These are phyloP conservation scores for Dactylellina sp. DNA, from an alignment of 2,329 filamentous ascomycete species.

Conservation along the genomic window DNA sequence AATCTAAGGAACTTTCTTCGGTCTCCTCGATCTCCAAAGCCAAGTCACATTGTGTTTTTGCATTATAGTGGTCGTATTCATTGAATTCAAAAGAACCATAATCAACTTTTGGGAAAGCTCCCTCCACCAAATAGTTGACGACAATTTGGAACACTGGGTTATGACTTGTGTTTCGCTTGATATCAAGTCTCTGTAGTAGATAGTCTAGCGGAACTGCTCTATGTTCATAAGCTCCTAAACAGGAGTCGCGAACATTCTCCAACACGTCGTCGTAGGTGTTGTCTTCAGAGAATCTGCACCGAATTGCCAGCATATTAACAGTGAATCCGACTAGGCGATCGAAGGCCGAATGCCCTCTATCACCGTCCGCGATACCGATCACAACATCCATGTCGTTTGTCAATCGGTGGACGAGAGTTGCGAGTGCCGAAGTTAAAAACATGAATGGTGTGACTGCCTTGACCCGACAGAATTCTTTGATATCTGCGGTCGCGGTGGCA, in stretches of 20 bases:
- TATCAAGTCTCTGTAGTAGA: conserved; percentile 21
- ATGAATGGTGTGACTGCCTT: conserved; percentile 59
- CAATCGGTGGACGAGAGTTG: conserved; percentile 58
- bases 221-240: conserved; percentile 33
- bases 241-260: conserved; percentile 31
- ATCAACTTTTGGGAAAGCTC: conserved; percentile 19
- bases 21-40: conserved; percentile 34
- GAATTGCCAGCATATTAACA: conserved; percentile 59
- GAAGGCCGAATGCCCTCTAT: conserved; percentile 58
- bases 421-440: conserved; percentile 59
- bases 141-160: conserved; percentile 39
- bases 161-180: conserved; percentile 33
- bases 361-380: conserved; percentile 59
- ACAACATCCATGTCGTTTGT: conserved; percentile 59
- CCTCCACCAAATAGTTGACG: conserved; percentile 38
- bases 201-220: conserved; percentile 30
- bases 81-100: conserved; percentile 32
- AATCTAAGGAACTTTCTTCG: conserved; percentile 10
- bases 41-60: conserved; percentile 32
- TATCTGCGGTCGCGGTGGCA: conserved; percentile 57
- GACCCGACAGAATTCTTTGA: conserved; percentile 61
- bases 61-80: conserved; percentile 29
- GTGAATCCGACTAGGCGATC: conserved; percentile 58
- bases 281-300: conserved; percentile 41
- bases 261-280: conserved; percentile 33